Base-by-base conservation (phyloP, 257 asterid species). In the Solanum chmielewskii region DNA sequence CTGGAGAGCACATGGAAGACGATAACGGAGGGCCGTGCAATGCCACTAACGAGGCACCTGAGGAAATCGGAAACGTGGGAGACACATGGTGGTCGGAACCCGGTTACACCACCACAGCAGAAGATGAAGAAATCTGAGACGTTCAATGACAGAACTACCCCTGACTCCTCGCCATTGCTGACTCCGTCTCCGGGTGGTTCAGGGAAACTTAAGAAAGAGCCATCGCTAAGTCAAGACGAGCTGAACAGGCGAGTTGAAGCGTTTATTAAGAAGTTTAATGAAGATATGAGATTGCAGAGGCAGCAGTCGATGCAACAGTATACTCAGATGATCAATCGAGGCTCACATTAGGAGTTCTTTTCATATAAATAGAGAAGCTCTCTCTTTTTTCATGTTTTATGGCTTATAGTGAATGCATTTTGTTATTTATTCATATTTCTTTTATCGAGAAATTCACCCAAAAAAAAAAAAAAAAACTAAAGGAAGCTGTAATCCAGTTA, bases 1-100 rank as follows among this genome's bases (percentile, higher is more conserved):
- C 71, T 95, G 85, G 97, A 95, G 90, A 94, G 89, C 88, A 94
- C 98, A 81, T 96, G 99, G 99, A 95, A 92, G 84, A 92, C 96
- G 2, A 96, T 95, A 83, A 95, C 98, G 1, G 98, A 96, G 81
- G 99, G 98, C 1, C 97, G 96, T 0, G 86, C 96, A 25, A 90
- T 93, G 86, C 98, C 96, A 7, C 88, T 94, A 25, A 91, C 93
- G 77, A 87, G 98, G 83, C 97, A 95, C 92, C 71, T 96, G 86
- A 92, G 87, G 16, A 96, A 96, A 85, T 93, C 95, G 0, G 98
- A 95, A 90, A 96, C 99, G 25, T 91, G 96, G 98, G 97, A 94
- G 91, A 92, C 83, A 23, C 88, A 74, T 20, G 90, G 90, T 23
- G 88, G 90, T 29, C 88, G 86, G 83, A 81, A 20, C 78, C 92